Percentiles rank a stretch among this genome's conserved stretches.
Conservation (phyloP, 345 rosid species). For the Linum lewisii region DNA sequence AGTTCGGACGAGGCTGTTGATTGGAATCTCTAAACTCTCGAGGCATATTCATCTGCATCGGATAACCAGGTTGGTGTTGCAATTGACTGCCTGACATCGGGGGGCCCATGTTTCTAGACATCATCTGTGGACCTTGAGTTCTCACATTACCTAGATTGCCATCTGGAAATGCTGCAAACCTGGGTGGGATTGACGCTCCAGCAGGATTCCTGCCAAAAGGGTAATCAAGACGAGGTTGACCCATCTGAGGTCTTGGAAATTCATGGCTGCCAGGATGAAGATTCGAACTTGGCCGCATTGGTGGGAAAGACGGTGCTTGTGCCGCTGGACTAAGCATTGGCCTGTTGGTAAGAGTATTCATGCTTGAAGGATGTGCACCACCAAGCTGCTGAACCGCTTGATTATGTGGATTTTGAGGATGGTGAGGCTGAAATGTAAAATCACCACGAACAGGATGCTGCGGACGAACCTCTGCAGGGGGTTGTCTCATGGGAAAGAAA, state of each 20-base stretch:
- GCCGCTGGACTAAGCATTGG: conserved; percentile 24
- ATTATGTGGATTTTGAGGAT: conserved; percentile 23
- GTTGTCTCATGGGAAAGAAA: conserved; percentile 31
- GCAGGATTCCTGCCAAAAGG: conserved; percentile 20
- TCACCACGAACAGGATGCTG: conserved; percentile 40
- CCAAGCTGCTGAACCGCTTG: too few relatives aligned
- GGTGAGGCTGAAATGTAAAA: conserved; percentile 52
- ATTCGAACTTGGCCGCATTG: conserved; percentile 20
- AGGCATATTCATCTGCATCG: conserved; percentile 20
- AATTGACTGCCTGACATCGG: conserved; percentile 37
- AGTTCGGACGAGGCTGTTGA: conserved; percentile 23
- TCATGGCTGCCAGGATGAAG: conserved; percentile 37
- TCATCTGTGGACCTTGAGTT: conserved; percentile 40
- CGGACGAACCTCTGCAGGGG: not conserved
- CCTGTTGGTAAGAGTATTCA: conserved; percentile 25
- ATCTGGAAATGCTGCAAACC: conserved; percentile 37
- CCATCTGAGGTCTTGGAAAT: conserved; percentile 33
- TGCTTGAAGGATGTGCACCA: too few relatives aligned
- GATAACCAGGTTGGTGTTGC: conserved; percentile 33
- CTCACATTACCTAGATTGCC: too few relatives aligned
- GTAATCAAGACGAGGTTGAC: conserved; percentile 37
- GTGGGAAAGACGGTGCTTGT: conserved; percentile 29
- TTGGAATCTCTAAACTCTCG: conserved; percentile 23
- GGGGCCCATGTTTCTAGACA: conserved; percentile 40
- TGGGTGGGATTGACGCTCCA: conserved; percentile 21